Evolutionary conservation across 305 asterid species (phyloP), one percentile per base, ranked within the genome.

Genomic region (Fraxinus xanthoxyloides): DNA sequence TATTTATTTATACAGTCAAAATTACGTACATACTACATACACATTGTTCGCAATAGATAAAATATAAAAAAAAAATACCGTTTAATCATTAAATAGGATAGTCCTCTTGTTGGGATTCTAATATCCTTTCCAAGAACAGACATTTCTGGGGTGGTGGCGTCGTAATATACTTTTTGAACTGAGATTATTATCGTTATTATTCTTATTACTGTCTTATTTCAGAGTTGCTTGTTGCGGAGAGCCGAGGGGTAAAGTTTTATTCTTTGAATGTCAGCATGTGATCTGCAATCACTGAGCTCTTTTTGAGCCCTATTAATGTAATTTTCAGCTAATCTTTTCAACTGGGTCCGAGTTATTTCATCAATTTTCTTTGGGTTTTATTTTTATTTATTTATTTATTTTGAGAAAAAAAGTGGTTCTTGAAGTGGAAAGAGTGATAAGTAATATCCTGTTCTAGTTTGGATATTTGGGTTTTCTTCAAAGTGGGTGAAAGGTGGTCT

Each of bases 241-340:
- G 72, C 77, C 69, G 2, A 72, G 83, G 83, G 76, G 77, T 77
- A 84, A 83, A 79, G 67, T 56, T 79, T 79, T 83, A 35, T 77
- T 72, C 38, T 85, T 35, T 81, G 87, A 83, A 86, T 82, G 82
- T 82, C 86, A 88, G 90, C 84, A 82, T 87, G 89, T 87, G 90
- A 87, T 89, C 92, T 87, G 87, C 77, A 84, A 78, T 83, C 84
- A 79, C 86, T 78, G 82, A 77, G 73, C 82, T 83, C 72, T 36
- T 84, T 84, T 78, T 75, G 79, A 77, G 81, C 81, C 80, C 82
- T 84, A 84, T 84, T 28, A 72, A 48, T 83, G 82, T 81, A 69
- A 81, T 51, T 77, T 77, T 82, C 84, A 26, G 81, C 82, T 75
- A 72, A 80, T 81, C 77, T 75, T 80, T 84, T 86, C 82, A 38